phyloP scores from a whole-genome alignment of 73 alveolate genomes.

The Tetrahymena malaccensis region DNA sequence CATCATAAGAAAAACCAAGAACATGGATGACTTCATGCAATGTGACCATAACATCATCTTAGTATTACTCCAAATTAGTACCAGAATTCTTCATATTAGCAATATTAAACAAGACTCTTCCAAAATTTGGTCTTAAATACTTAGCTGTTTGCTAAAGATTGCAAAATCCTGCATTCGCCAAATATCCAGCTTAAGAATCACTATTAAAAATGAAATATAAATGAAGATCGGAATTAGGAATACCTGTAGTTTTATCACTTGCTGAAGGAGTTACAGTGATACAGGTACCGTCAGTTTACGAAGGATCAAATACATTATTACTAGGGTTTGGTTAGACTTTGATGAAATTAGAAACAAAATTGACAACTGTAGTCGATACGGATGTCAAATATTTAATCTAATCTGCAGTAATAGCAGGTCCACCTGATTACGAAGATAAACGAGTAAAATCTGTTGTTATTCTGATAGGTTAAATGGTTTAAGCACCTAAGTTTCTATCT shows the following conservation, averaged over 20 bases:
- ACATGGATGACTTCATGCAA: background rate
- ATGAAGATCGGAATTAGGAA: background rate
- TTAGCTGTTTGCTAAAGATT: background rate
- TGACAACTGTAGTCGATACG: background rate
- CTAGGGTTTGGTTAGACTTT: background rate
- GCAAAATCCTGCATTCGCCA: background rate
- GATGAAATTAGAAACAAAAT: background rate
- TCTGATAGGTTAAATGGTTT: background rate
- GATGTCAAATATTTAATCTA: background rate
- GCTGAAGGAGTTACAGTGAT: background rate
- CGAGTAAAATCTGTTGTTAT: background rate
- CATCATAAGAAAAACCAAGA: background rate
- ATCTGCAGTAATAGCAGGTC: background rate
- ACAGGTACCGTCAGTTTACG: background rate
- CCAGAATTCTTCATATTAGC: background rate
- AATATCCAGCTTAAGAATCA: background rate
- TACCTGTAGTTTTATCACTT: background rate
- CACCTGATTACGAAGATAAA: background rate
- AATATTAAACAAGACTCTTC: background rate
- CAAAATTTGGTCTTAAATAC: background rate
- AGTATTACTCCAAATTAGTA: background rate
- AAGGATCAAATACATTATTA: background rate
- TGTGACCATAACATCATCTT: background rate
- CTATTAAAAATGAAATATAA: background rate
- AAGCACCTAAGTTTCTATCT: background rate